Conservation (phyloP, 176 grass and related monocot species). For the Aegilops sharonensis region DNA sequence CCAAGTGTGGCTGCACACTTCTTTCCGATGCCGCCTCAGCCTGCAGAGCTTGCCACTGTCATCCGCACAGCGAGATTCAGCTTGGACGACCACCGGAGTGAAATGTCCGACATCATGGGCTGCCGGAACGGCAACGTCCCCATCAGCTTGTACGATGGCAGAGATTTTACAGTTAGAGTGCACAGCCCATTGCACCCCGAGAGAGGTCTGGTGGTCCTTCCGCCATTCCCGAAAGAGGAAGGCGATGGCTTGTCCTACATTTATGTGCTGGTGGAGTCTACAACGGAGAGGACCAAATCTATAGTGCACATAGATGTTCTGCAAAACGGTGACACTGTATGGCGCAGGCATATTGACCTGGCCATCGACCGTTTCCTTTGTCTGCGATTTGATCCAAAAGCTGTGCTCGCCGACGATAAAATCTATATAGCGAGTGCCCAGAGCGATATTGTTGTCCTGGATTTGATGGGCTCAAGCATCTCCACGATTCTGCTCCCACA, state of each 20-base stretch:
- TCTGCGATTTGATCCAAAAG: neutral
- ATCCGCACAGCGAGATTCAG: too few relatives aligned
- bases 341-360: neutral
- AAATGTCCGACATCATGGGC: too few relatives aligned
- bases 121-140: too few relatives aligned
- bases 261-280: neutral
- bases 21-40: too few relatives aligned
- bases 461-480: neutral
- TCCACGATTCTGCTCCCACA: neutral
- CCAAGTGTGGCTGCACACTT: too few relatives aligned
- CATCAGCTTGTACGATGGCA: neutral
- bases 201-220: too few relatives aligned
- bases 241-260: neutral
- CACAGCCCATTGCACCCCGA: too few relatives aligned
- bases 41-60: too few relatives aligned
- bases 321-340: neutral
- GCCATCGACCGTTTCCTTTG: neutral
- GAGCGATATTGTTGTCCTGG: neutral
- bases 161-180: too few relatives aligned
- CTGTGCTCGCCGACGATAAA: neutral
- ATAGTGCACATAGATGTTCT: neutral
- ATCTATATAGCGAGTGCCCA: neutral
- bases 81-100: too few relatives aligned
- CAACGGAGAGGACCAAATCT: neutral
- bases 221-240: too few relatives aligned